phyloP scores from a whole-genome alignment of 345 rosid genomes.

The Populus alba region DNA sequence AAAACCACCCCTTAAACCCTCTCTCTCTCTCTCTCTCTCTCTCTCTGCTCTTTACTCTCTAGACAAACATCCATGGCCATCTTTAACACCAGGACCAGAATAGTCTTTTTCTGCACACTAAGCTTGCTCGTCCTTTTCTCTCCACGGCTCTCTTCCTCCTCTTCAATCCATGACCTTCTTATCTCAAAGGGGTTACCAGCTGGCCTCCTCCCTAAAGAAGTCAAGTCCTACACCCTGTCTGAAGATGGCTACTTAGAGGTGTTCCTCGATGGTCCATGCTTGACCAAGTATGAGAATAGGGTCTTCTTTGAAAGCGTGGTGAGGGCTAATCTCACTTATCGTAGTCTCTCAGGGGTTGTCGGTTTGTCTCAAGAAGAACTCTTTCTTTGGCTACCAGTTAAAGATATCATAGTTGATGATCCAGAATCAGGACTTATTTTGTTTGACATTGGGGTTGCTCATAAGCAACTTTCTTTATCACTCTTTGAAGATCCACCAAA shows the following conservation, averaged over 20 bases:
- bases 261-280: conserved; percentile 67
- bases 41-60: not conserved
- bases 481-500: conserved; percentile 85
- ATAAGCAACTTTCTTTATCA: conserved; percentile 70
- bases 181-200: conserved; percentile 76
- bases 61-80: conserved; percentile 21
- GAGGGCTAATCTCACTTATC: conserved; percentile 76
- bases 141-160: not conserved
- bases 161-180: conserved; percentile 71
- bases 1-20: conserved; percentile 13
- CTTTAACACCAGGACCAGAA: conserved; percentile 22
- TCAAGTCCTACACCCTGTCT: conserved; percentile 58
- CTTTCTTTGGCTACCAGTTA: conserved; percentile 84
- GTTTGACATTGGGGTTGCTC: conserved; percentile 88
- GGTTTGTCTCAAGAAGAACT: conserved; percentile 81
- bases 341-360: conserved; percentile 65
- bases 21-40: conserved; percentile 3
- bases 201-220: conserved; percentile 75
- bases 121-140: not conserved
- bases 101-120: conserved; percentile 13
- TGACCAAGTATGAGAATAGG: conserved; percentile 62
- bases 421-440: conserved; percentile 79
- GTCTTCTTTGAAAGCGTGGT: conserved; percentile 65
- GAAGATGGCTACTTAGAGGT: conserved; percentile 74
- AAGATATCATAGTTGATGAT: conserved; percentile 70